These are phyloP conservation scores for Pestalotiopsis sp. DNA, from an alignment of 2,329 filamentous ascomycete genomes.

Conservation along the genomic window DNA sequence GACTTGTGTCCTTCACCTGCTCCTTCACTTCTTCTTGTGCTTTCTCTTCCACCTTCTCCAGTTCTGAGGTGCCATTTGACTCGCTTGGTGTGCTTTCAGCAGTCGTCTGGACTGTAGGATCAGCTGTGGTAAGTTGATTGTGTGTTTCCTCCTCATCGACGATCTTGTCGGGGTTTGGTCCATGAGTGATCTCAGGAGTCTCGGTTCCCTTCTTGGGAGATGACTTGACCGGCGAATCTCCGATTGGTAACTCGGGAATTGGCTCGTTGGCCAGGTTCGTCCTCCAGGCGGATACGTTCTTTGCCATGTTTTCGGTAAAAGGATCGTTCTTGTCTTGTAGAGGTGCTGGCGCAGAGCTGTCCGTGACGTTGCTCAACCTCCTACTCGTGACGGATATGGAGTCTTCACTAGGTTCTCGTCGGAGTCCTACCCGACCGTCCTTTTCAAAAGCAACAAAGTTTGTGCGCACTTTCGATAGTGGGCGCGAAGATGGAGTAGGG, in stretches of 20 bases:
- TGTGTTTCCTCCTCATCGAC: conserved; percentile 40
- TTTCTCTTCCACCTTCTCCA: conserved; percentile 18
- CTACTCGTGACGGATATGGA: conserved; percentile 40
- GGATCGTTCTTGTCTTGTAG: conserved; percentile 40
- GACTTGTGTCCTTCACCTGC: conserved; percentile 32
- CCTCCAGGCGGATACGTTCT: conserved; percentile 31
- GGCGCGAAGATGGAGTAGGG: conserved; percentile 56
- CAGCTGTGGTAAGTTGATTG: conserved; percentile 32
- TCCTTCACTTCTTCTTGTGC: background rate
- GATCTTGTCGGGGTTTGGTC: conserved; percentile 43
- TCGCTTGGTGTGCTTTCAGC: conserved; percentile 17
- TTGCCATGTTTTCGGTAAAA: conserved; percentile 34
- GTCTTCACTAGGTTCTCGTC: conserved; percentile 46
- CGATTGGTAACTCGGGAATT: conserved; percentile 45
- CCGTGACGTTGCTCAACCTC: conserved; percentile 41
- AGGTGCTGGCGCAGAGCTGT: conserved; percentile 40
- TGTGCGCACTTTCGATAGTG: conserved; percentile 74
- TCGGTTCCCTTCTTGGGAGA: conserved; percentile 28
- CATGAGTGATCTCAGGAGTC: conserved; percentile 32
- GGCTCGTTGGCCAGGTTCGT: conserved; percentile 40
- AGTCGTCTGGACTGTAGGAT: conserved; percentile 31
- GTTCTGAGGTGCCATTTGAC: background rate
- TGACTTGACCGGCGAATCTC: conserved; percentile 21
- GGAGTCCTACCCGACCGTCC: conserved; percentile 59
- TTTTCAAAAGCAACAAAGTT: conserved; percentile 76